Evolutionary conservation across 805 yeast genomes (phyloP), one percentile per base, ranked within the genome.

Genomic region (Starmerella vitae): DNA sequence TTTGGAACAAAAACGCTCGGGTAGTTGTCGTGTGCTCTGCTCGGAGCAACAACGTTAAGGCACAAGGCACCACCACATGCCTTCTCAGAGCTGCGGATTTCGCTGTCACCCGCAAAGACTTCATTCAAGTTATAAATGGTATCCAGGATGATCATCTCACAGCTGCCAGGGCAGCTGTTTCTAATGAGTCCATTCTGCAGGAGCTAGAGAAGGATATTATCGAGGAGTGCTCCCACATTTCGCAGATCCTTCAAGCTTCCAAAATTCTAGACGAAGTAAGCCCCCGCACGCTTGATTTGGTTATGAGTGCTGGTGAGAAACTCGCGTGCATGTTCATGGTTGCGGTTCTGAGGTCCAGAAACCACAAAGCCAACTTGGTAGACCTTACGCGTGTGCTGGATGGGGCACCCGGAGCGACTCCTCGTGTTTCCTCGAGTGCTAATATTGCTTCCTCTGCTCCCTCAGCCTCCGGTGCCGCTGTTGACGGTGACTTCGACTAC

Each of bases 11-110:
- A 32, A 61, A 69, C 29, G 62, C 63, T 34, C 69, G 78, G 39
- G 94, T 86, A 13, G 96, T 93, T 2, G 93, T 88, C 19, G 98
- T 91, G 3, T 91, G 98, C 59, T 80, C 93, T 25, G 98, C 98
- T 3, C 71, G 98, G 49, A 83, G 95, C 12, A 76, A 94, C 1
- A 71, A 80, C 45, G 79, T 94, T 29, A 91, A 91, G 57, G 74
- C 83, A 18, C 95, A 88, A 58, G 98, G 98, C 37, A 91, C 98
- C 33, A 91, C 98, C 4, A 79, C 93, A 3, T 64, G 97, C 48
- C 66, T 91, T 19, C 60, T 91, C 30, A 61, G 68, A 31, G 82
- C 96, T n/a, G 88, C 95, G 14, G 95, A 86, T 42, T 45, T 39
- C 22, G 65, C 66, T 1, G 49, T 62, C 17, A 30, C 44, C 6